Evolutionary conservation across 2,329 filamentous ascomycete genomes (phyloP), one percentile per base, ranked within the genome.

Genomic region (Didymosphaeria variabile): DNA sequence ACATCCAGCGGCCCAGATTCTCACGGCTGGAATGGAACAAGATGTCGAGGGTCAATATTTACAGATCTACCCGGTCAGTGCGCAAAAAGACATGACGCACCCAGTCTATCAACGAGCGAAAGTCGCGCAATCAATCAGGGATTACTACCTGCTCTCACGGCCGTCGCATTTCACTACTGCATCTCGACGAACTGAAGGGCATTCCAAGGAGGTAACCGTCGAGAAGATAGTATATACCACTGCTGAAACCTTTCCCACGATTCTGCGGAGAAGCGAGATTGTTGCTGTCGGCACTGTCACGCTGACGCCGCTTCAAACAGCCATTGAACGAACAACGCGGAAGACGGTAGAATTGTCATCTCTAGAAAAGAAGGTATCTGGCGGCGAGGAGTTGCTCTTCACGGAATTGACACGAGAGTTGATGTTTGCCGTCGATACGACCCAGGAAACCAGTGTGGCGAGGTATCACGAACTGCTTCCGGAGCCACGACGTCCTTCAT

Each of bases 11-110:
- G 94, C 94, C 3, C 91, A 95, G 71, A 90, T 97, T 61, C 83
- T 96, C 45, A 89, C 88, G 3, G 85, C 85, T 32, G 87, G 87
- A 7, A 88, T 88, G 31, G 83, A 88, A 55, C 91, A 94, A 61
- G 92, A 95, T 69, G 86, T 94, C 1, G 94, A 98, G 79, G 94
- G 94, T 13, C 94, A 98, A 71, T 97, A 92, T 78, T 76, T 98
- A 56, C 89, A 95, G 57, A 88, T 98, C 59, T 94, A 88, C 40
- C 85, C 91, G 8, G 87, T 98, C 55, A 93, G 88, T 56, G 88
- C 92, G 2, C 90, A 97, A 77, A 92, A 93, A 46, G 91, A 97
- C 73, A 83, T 96, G 31, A 81, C 81, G 1, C 93, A 97, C 75
- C 91, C 90, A 19, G 91, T 97, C 26, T 97, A 92, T 77, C 94